Evolutionary conservation across 2,329 filamentous ascomycete genomes (phyloP).

Genomic region (Cucurbitaria berberidis): DNA sequence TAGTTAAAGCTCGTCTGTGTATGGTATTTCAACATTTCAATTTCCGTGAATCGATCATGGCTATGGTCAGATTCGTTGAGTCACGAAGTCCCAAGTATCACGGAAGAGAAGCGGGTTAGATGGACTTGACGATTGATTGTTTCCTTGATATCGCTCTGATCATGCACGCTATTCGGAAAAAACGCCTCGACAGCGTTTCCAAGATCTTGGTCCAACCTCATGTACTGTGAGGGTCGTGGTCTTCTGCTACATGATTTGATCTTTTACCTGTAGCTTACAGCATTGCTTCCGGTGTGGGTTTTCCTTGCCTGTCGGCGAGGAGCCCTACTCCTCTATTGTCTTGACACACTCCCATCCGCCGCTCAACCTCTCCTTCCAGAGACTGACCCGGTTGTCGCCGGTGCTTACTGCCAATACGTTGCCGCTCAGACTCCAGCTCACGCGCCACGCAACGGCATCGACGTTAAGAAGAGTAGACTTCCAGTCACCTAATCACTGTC

Average conservation of each 20-base stretch:
- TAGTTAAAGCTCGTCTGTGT: too few species aligned
- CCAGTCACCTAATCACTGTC: conserved; percentile 70
- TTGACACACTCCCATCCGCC: conserved; percentile 98
- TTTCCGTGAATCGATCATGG: background rate
- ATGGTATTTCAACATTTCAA: too few species aligned
- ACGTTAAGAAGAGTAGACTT: conserved; percentile 84
- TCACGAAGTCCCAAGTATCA: background rate
- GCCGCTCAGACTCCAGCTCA: conserved; percentile 96
- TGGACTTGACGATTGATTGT: background rate
- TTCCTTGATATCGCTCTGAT: background rate
- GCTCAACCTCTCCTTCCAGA: conserved; percentile 98
- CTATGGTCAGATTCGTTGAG: background rate
- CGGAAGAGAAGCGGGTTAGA: background rate
- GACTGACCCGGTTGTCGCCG: conserved; percentile 92
- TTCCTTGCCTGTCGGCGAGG: background rate
- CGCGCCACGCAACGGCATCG: conserved; percentile 89
- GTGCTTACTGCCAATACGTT: conserved; percentile 95
- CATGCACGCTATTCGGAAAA: background rate
- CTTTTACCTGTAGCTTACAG: background rate
- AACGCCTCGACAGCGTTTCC: too few species aligned
- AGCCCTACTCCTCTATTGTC: conserved; percentile 82
- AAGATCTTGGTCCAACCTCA: background rate
- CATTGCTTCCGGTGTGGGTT: background rate
- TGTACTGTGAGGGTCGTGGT: background rate
- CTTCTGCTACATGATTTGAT: background rate